These are phyloP conservation scores for Lecanoromycetidae sp. DNA, from an alignment of 2,329 filamentous ascomycete genomes.

Conservation along the genomic window DNA sequence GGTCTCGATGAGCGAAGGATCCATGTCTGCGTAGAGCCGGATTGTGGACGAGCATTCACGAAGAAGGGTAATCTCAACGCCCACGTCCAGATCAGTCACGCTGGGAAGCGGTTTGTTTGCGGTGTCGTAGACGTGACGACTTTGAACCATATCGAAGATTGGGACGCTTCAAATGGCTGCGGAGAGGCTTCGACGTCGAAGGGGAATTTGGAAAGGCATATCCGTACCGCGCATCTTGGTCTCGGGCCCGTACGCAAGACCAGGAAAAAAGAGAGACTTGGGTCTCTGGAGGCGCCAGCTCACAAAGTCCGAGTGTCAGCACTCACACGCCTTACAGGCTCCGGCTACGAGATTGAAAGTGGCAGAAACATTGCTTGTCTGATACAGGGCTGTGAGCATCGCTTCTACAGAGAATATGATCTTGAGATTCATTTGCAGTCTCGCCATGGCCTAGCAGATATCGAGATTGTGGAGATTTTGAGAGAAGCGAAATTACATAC, in stretches of 20 bases:
- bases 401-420: constrained; percentile 47
- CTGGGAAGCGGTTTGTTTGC: constrained; percentile 66
- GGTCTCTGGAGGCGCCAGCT: constrained; percentile 15
- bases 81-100: constrained; percentile 66
- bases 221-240: constrained; percentile 71
- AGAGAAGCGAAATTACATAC: not conserved
- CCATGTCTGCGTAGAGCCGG: constrained; percentile 52
- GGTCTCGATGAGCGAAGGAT: constrained; percentile 51
- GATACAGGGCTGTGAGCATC: constrained; percentile 37
- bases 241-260: constrained; percentile 32
- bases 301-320: constrained; percentile 24
- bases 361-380: constrained; percentile 42
- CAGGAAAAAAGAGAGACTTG: constrained; percentile 27
- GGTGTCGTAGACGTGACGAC: constrained; percentile 51
- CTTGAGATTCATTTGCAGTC: constrained; percentile 43
- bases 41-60: constrained; percentile 67
- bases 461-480: constrained; percentile 2
- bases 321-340: constrained; percentile 42
- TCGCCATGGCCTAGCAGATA: constrained; percentile 8
- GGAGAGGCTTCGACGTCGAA: constrained; percentile 66
- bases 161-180: constrained; percentile 58
- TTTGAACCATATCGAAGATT: constrained; percentile 46
- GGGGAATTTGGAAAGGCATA: constrained; percentile 66
- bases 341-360: constrained; percentile 41
- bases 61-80: constrained; percentile 70